Conservation (phyloP, 768 basidiomycete species). For the Russula emetica region DNA sequence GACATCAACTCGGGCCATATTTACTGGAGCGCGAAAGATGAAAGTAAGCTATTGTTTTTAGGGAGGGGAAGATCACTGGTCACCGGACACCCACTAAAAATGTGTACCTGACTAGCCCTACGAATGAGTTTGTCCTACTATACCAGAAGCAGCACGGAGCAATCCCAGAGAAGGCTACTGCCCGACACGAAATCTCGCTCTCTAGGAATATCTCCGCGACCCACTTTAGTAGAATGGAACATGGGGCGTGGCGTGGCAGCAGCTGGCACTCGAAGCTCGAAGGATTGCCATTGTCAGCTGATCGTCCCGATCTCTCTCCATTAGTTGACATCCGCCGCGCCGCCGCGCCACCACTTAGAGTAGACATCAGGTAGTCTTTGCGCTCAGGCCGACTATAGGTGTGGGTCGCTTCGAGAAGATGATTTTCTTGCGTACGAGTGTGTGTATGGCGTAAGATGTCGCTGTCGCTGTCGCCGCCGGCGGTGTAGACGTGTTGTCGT, state of each 20-base stretch:
- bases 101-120: not conserved
- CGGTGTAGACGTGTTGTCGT: not conserved
- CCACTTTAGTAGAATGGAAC: too few species aligned
- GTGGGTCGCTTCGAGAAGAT: slow-evolving; percentile 81
- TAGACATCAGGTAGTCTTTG: slow-evolving; percentile 4
- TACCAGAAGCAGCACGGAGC: too few species aligned
- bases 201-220: not conserved
- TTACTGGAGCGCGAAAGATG: not conserved
- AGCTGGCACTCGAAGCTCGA: too few species aligned
- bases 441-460: slow-evolving; percentile 42
- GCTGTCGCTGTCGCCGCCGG: slow-evolving; percentile 27
- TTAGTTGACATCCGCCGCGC: not conserved
- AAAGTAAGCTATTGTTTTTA: not conserved
- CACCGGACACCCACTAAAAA: not conserved
- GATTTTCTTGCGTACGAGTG: slow-evolving; percentile 76
- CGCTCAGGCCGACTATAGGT: slow-evolving; percentile 47
- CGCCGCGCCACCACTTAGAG: not conserved
- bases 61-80: not conserved
- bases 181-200: not conserved
- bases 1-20: not conserved
- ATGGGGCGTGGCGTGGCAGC: too few species aligned
- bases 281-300: not conserved
- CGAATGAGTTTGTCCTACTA: too few species aligned
- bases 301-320: not conserved
- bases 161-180: not conserved